These are phyloP conservation scores for Puccinia novopanici DNA, from an alignment of 1,284 basidiomycete genomes.

Conservation along the genomic window DNA sequence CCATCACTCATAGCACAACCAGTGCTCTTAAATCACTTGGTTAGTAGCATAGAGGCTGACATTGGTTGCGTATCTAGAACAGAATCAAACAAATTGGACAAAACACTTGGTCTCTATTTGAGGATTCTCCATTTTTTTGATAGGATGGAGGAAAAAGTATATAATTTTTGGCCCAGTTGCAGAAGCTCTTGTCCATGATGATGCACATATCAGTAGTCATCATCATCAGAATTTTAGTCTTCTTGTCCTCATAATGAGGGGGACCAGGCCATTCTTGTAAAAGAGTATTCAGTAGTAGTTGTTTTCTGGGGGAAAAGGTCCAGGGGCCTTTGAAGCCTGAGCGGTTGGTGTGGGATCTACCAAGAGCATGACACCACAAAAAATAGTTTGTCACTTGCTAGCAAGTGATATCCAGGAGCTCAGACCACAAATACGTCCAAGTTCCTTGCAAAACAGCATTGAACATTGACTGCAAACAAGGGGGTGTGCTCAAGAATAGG, in stretches of 20 bases:
- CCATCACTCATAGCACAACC: no score
- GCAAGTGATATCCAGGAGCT: no score
- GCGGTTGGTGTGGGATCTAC: conserved; percentile 77
- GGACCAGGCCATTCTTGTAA: conserved; percentile 71
- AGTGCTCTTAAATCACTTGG: no score
- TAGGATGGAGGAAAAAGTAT: neutral
- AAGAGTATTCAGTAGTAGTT: conserved; percentile 86
- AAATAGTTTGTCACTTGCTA: no score
- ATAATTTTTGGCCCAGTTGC: conserved; percentile 47
- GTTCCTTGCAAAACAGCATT: no score
- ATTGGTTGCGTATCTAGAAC: no score
- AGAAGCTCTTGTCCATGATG: conserved; percentile 47
- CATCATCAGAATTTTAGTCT: conserved; percentile 90
- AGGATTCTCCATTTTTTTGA: no score
- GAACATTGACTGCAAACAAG: no score
- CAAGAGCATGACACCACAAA: conserved; percentile 95
- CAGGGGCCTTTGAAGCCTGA: conserved; percentile 80
- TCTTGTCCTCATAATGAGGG: conserved; percentile 79
- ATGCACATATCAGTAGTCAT: conserved; percentile 59
- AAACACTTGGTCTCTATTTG: no score
- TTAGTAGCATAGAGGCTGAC: no score
- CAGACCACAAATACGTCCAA: no score
- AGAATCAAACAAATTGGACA: neutral
- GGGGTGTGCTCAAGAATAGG: no score
- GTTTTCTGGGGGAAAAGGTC: conserved; percentile 83